Evolutionary conservation across 129 eudicot genomes (phyloP).

Genomic region (Calendula officinalis): DNA sequence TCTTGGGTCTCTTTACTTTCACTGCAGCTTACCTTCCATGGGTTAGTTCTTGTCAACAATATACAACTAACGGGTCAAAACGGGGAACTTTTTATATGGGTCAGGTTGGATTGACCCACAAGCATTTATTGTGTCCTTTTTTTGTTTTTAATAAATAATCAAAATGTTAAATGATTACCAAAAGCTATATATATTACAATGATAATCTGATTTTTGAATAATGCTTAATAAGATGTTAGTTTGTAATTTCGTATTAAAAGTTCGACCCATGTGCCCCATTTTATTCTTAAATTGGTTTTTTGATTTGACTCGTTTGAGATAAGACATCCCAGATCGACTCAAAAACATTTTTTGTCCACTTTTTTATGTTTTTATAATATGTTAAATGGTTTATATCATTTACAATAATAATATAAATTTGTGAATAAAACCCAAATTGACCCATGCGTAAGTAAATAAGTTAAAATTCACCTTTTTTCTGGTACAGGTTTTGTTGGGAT

Average conservation of each 20-base stretch:
- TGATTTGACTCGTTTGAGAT: too few relatives aligned
- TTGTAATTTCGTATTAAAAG: too few relatives aligned
- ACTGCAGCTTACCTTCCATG: constrained; percentile 99
- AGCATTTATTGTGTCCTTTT: background rate
- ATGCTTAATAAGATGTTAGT: too few relatives aligned
- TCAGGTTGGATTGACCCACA: background rate
- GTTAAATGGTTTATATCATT: background rate
- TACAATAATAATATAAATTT: background rate
- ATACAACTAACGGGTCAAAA: background rate
- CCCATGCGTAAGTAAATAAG: background rate
- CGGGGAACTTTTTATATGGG: too few relatives aligned
- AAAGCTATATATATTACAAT: background rate
- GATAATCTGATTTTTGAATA: background rate
- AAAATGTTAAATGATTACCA: background rate
- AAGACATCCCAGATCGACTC: too few relatives aligned
- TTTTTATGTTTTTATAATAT: too few relatives aligned
- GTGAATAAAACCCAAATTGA: background rate
- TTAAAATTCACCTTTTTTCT: background rate
- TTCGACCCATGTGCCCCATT: too few relatives aligned
- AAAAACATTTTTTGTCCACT: too few relatives aligned
- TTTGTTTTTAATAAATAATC: background rate
- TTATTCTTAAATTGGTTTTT: too few relatives aligned
- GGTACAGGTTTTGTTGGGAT: constrained; percentile 89
- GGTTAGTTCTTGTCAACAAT: constrained; percentile 51
- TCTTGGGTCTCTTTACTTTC: constrained; percentile 94